Evolutionary conservation across 2,329 filamentous ascomycete species (phyloP).

Genomic region (Cladosporium sp.): DNA sequence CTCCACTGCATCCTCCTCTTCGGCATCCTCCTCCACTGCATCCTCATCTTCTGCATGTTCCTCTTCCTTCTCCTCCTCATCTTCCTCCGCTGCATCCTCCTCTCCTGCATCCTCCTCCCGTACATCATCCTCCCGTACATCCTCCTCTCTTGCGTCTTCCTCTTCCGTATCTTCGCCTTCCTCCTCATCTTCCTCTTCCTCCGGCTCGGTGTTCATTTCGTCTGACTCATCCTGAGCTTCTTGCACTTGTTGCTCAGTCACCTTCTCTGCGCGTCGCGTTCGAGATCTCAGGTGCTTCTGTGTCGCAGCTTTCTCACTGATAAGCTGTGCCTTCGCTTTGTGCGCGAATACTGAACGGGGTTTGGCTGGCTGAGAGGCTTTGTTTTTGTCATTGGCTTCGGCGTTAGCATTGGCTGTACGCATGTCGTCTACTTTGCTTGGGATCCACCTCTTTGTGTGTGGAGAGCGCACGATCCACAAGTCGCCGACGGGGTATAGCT

Average conservation of each 20-base stretch:
- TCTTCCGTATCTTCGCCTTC: neutral
- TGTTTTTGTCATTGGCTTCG: neutral
- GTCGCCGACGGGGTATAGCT: neutral
- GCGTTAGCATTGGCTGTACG: neutral
- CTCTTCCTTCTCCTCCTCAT: neutral
- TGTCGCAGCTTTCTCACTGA: neutral
- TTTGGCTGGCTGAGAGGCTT: neutral
- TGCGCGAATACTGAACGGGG: neutral
- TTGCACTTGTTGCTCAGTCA: neutral
- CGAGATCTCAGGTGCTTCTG: neutral
- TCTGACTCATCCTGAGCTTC: neutral
- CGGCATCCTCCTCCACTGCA: neutral
- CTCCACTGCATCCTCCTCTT: neutral
- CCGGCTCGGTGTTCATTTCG: neutral
- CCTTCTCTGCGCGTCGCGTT: neutral
- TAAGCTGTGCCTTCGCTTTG: neutral
- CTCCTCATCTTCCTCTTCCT: neutral
- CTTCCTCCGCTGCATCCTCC: neutral
- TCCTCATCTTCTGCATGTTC: neutral
- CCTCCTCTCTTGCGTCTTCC: neutral
- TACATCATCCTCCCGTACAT: neutral
- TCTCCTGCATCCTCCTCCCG: neutral
- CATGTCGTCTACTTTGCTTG: neutral
- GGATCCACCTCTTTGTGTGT: neutral
- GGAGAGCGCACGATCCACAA: slow-evolving; percentile 5